Conservation (phyloP, 257 asterid species). For the Agastache rugosa region DNA sequence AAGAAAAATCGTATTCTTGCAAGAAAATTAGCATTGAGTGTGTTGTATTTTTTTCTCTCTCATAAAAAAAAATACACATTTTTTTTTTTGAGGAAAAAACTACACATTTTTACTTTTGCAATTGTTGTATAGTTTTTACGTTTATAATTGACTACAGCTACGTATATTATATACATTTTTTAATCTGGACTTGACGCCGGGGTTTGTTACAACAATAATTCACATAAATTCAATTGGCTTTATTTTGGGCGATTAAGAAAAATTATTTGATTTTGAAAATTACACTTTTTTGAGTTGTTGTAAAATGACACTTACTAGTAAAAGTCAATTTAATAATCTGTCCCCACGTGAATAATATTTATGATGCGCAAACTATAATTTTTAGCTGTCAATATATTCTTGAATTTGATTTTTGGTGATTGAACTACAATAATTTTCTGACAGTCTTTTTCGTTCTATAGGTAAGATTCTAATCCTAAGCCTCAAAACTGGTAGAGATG, state of each 20-base stretch:
- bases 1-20: background rate
- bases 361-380: background rate
- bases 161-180: no score
- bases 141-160: no score
- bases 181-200: no score
- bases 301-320: background rate
- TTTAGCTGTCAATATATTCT: slow-evolving; percentile 1
- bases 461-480: background rate
- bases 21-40: no score
- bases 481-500: background rate
- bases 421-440: background rate
- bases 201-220: no score
- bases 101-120: no score
- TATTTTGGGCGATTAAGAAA: no score
- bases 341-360: background rate
- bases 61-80: no score
- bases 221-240: background rate
- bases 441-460: background rate
- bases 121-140: no score
- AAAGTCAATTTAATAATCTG: background rate
- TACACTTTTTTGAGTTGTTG: background rate
- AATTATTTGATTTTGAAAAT: background rate
- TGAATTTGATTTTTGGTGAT: background rate
- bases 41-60: no score
- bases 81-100: no score